Percentiles rank a stretch among this genome's conserved stretches.
Conservation (phyloP, 2,329 filamentous ascomycete species). For the Dryadomyces sulphureus region DNA sequence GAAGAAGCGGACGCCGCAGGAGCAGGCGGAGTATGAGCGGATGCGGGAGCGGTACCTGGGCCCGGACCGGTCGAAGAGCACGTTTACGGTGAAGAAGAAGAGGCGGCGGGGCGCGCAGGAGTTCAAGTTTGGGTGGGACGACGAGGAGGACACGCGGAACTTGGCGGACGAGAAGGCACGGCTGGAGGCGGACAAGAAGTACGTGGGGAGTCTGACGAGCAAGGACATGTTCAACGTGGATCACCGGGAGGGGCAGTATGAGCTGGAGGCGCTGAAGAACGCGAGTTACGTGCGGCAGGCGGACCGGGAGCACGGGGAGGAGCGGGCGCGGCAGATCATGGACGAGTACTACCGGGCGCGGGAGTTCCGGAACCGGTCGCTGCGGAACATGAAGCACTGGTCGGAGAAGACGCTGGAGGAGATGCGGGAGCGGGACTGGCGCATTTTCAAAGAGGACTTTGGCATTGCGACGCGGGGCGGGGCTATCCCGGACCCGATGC, state of each 20-base stretch:
- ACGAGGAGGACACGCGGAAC: constrained; percentile 74
- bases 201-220: constrained; percentile 6
- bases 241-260: constrained; percentile 8
- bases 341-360: constrained; percentile 71
- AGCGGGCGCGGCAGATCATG: constrained; percentile 64
- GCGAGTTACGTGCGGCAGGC: constrained; percentile 31
- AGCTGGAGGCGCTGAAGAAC: constrained; percentile 9
- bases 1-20: constrained; percentile 23
- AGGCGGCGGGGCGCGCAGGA: constrained; percentile 84
- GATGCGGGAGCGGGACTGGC: constrained; percentile 97
- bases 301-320: constrained; percentile 60
- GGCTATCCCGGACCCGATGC: constrained; percentile 88
- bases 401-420: constrained; percentile 81
- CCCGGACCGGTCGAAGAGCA: constrained; percentile 66
- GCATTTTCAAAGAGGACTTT: constrained; percentile 99
- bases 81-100: constrained; percentile 93
- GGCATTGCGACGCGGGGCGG: constrained; percentile 92
- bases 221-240: constrained; percentile 8
- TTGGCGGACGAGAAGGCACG: constrained; percentile 21
- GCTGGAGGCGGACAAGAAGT: constrained; percentile 56
- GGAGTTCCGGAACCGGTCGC: constrained; percentile 57
- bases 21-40: constrained; percentile 58
- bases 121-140: constrained; percentile 98
- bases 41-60: constrained; percentile 81
- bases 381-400: constrained; percentile 76